A percentile compares a stretch with the other conserved stretches of the same genome.
phyloP scores from a whole-genome alignment of 2,329 filamentous ascomycete species.

The Penicillium occitanis region DNA sequence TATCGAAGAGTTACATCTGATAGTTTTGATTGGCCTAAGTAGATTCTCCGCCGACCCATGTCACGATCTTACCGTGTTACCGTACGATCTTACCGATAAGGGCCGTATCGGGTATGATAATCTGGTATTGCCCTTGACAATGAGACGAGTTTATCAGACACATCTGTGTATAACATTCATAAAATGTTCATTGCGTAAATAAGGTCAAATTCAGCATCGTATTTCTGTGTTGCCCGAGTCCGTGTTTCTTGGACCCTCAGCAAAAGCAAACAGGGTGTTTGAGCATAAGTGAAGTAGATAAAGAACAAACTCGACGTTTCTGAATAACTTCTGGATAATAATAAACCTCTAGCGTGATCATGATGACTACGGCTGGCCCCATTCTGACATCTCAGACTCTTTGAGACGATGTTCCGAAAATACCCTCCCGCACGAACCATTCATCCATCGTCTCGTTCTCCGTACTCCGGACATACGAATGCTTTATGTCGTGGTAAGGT shows the following conservation, averaged over 20 bases:
- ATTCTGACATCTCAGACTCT: background rate
- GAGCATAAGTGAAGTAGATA: background rate
- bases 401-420: slow-evolving; percentile 7
- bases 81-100: slow-evolving; percentile 9
- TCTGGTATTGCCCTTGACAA: background rate
- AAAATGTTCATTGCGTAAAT: background rate
- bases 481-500: slow-evolving; percentile 5
- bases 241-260: background rate
- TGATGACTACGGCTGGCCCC: slow-evolving; percentile 9
- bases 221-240: background rate
- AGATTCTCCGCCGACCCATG: background rate
- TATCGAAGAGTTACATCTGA: background rate
- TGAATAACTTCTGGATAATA: background rate
- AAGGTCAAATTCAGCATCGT: background rate
- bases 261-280: background rate
- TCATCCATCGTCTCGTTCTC: background rate
- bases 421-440: slow-evolving; percentile 8
- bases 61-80: slow-evolving; percentile 4
- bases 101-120: background rate
- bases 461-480: slow-evolving; percentile 1
- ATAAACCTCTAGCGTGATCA: slow-evolving; percentile 3
- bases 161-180: background rate
- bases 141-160: background rate
- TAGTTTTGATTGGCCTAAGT: slow-evolving; percentile 4
- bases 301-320: background rate